These are phyloP conservation scores for Euphorbia schlechtendalii DNA, from an alignment of 441 rosid species.

Conservation along the genomic window DNA sequence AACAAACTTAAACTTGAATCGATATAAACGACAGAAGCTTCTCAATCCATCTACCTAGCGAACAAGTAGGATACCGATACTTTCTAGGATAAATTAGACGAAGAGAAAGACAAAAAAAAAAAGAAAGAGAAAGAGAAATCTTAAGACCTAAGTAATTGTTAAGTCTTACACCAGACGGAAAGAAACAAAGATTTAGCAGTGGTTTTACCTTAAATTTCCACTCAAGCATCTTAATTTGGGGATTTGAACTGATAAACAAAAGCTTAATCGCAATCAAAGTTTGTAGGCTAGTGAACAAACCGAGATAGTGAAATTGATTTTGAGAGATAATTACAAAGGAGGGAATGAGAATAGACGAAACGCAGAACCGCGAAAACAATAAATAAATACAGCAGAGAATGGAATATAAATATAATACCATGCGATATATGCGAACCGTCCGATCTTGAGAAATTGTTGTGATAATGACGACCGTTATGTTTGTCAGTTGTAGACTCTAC, in stretches of 20 bases:
- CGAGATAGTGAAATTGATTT: neutral
- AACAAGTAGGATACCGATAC: neutral
- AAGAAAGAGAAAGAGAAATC: neutral
- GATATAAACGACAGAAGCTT: neutral
- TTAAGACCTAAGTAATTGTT: conserved; percentile 3
- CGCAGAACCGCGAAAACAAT: neutral
- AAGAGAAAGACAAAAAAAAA: too few species aligned
- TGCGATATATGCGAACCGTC: too few species aligned
- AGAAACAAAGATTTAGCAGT: neutral
- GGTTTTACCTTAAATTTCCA: conserved; percentile 7
- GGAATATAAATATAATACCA: too few species aligned
- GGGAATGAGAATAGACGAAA: neutral
- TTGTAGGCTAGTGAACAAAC: neutral
- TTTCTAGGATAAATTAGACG: neutral
- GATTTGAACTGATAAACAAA: too few species aligned
- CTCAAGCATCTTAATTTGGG: conserved; percentile 3
- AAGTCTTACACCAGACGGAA: conserved; percentile 1
- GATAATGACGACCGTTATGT: too few species aligned
- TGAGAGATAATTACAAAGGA: neutral
- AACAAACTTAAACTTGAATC: neutral
- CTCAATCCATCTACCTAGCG: neutral
- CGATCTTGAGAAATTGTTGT: too few species aligned
- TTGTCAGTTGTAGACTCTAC: too few species aligned
- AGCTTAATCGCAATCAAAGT: neutral
- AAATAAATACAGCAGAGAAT: too few species aligned